These are phyloP conservation scores for Fusarium buharicum DNA, from an alignment of 2,329 filamentous ascomycete genomes.

Conservation along the genomic window DNA sequence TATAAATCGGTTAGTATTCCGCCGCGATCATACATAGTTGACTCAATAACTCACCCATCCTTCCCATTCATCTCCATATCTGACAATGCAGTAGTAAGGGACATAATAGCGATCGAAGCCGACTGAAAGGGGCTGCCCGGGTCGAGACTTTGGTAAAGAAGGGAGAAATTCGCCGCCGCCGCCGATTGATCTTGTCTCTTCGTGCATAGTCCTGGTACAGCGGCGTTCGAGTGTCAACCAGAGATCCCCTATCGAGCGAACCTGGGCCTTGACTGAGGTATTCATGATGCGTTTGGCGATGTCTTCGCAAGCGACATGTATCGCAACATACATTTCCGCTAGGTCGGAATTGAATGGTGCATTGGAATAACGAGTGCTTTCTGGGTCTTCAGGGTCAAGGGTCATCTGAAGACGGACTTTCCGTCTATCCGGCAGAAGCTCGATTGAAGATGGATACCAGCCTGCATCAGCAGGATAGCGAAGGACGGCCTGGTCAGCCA, in stretches of 20 bases:
- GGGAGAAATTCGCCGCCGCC: not conserved
- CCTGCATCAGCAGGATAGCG: not conserved
- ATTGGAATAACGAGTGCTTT: not conserved
- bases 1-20: not conserved
- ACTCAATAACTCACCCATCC: constrained; percentile 1
- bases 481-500: not conserved
- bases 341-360: too few relatives aligned
- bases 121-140: not conserved
- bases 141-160: not conserved
- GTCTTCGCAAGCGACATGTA: constrained; percentile 7
- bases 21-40: rapidly evolving
- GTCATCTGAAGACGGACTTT: not conserved
- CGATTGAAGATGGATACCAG: not conserved
- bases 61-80: not conserved
- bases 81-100: not conserved
- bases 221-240: constrained; percentile 15
- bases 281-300: not conserved
- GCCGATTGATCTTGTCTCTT: not conserved
- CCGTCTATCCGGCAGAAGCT: not conserved
- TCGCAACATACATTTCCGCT: not conserved
- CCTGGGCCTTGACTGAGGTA: not conserved
- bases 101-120: constrained; percentile 2
- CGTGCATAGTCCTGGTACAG: not conserved
- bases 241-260: not conserved
- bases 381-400: not conserved